Evolutionary conservation across 1,139 yeast species (phyloP), one percentile per base, ranked within the genome.

Genomic region (Scheffersomyces insectosa): DNA sequence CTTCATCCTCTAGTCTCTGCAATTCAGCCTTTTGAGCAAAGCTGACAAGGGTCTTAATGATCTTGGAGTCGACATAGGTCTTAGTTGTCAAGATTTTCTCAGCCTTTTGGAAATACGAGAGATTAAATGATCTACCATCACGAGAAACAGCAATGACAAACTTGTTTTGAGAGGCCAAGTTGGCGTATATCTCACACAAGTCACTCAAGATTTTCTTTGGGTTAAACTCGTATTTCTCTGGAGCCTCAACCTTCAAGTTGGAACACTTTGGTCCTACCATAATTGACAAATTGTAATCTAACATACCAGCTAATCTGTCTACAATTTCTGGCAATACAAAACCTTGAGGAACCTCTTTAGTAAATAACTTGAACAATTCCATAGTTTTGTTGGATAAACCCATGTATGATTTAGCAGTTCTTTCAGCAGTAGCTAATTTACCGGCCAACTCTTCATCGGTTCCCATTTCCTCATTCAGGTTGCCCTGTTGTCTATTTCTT

Each of bases 261-360:
- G 93, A 80, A 67, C 97, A 91, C 60, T 87, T 87, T 12, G 98
- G 97, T 0, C 99, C 99, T 16, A 91, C 98, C 66, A 93, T 73
- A 8, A 93, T 89, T 36, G 83, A 88, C 49, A 93, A 71, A 62
- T 93, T 93, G 66, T 91, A 93, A 67, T 93, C 88, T 60, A 93
- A 72, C 99, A 93, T 93, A 38, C 96, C 90, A 0, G 99, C 96
- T 48, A 93, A 72, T 63, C 99, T 78, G 56, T 89, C 97, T 36
- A 93, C 97, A 56, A 93, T 83, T 67, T 95, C 99, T 1, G 89
- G 83, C 39, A 89, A 84, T 4, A 85, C 83, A 66, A 93, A 95
- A 0, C 96, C 95, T 43, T 72, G 73, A 3, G 99, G 97, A 7
- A 89, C 89, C 51, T 91, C 93, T 45, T 80, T 77, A 0, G 98